Evolutionary conservation across 1,284 basidiomycete genomes (phyloP).

Genomic region (Cerioporus squamosus): DNA sequence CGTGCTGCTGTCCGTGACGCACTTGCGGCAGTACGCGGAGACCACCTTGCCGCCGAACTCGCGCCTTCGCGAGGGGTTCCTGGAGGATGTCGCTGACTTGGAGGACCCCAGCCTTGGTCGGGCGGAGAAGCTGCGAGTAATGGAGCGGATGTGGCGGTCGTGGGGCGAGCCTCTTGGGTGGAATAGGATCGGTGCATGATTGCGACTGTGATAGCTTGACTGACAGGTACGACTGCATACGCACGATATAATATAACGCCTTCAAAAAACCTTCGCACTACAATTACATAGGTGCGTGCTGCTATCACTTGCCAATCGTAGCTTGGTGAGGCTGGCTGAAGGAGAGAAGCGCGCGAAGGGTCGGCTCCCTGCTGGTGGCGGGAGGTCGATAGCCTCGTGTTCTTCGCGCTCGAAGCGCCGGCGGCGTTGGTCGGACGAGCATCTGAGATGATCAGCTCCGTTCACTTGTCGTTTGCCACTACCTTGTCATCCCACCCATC

Average conservation of each 20-base stretch:
- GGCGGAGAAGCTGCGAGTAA: slow-evolving; percentile 74
- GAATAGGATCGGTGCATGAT: slow-evolving; percentile 37
- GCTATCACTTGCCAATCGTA: too few species aligned
- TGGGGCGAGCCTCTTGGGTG: slow-evolving; percentile 75
- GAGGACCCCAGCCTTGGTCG: slow-evolving; percentile 75
- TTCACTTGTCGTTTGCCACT: slow-evolving; percentile 5
- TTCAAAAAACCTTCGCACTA: too few species aligned
- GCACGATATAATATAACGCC: too few species aligned
- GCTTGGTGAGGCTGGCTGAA: too few species aligned
- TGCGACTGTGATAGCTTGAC: neutral
- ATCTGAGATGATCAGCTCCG: neutral
- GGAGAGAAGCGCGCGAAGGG: too few species aligned
- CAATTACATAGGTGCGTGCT: too few species aligned
- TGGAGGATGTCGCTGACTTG: slow-evolving; percentile 86
- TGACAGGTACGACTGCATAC: neutral
- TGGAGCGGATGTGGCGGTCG: slow-evolving; percentile 91
- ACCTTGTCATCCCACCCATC: neutral
- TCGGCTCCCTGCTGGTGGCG: too few species aligned
- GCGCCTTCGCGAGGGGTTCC: slow-evolving; percentile 74
- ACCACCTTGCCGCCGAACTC: slow-evolving; percentile 55
- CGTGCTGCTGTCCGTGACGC: slow-evolving; percentile 73
- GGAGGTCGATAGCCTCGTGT: slow-evolving; percentile 22
- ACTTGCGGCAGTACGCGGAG: slow-evolving; percentile 67
- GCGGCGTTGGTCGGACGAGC: too few species aligned
- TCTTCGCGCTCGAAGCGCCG: neutral